Evolutionary conservation across 2,329 filamentous ascomycete species (phyloP), one percentile per base, ranked within the genome.

Genomic region (Ophiosphaerella herpotricha): DNA sequence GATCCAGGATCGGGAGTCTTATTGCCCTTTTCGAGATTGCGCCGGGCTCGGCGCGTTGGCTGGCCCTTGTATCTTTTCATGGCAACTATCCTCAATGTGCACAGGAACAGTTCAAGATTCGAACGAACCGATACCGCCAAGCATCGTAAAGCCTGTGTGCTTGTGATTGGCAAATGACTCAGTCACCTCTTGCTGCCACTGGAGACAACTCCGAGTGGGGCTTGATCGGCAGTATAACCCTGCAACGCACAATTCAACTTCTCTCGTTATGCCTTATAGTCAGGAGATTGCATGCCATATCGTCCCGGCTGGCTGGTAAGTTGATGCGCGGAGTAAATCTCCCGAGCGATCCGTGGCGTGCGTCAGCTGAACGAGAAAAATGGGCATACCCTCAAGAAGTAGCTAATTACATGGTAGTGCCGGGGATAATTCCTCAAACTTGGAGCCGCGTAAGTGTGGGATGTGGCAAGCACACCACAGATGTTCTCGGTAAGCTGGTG

Each of bases 311-410:
- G 41, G 18, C 34, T 39, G 56, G 54, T 55, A 53, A 43, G 37
- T 44, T 38, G 37, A 18, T 29, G 16, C 26, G 47, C 54, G 50
- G 55, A 48, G 34, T 39, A 48, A 55, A 44, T 50, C 44, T 51
- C 37, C 42, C 57, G 47, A 53, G 50, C 45, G 38, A 45, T 44
- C 45, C 50, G 52, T 51, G 42, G 43, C 44, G 43, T 29, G 34
- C 47, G 37, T 48, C 36, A 53, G 50, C 54, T 48, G 46, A 43
- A 35, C 38, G 31, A 44, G 26, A 29, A 36, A 41, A 31, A 31
- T 33, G 48, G 39, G 32, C 29, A 32, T 46, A 31, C 31, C 48
- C 40, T 34, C 44, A 41, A 26, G 37, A 23, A 26, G 45, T 43
- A 48, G 18, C 18, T 4, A 21, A 21, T 21, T 21, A 21, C 18